phyloP scores from a whole-genome alignment of 2,329 filamentous ascomycete species.

The Talaromyces sp. region DNA sequence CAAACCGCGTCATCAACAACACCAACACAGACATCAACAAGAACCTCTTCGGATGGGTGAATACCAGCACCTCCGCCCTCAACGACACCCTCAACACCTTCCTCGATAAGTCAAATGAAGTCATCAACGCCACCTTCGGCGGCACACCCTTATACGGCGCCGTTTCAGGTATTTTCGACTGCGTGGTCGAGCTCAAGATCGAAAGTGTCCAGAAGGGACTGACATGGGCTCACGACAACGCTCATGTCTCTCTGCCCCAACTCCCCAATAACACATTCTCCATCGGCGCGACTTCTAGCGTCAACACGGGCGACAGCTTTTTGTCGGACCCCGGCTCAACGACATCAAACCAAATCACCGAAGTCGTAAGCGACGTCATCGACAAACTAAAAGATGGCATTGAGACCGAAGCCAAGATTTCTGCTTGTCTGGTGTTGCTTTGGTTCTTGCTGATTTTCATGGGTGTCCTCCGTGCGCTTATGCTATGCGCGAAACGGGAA shows the following conservation, averaged over 20 bases:
- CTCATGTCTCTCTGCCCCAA: conserved; percentile 75
- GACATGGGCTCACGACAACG: conserved; percentile 90
- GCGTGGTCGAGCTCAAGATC: conserved; percentile 85
- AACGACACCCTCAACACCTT: conserved; percentile 85
- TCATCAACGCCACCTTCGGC: conserved; percentile 75
- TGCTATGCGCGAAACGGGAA: conserved; percentile 60
- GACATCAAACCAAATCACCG: conserved; percentile 77
- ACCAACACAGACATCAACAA: conserved; percentile 74
- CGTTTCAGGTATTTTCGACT: conserved; percentile 76
- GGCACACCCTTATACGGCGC: conserved; percentile 76
- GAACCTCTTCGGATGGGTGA: conserved; percentile 83
- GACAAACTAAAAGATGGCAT: conserved; percentile 67
- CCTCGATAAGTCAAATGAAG: conserved; percentile 70
- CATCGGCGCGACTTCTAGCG: conserved; percentile 64
- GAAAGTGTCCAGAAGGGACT: conserved; percentile 79
- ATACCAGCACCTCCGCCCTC: conserved; percentile 75
- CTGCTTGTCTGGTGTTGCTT: conserved; percentile 68
- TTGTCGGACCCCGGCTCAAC: conserved; percentile 72
- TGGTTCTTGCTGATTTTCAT: conserved; percentile 76
- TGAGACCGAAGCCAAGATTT: conserved; percentile 75
- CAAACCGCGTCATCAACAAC: conserved; percentile 68
- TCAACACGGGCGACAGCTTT: conserved; percentile 59
- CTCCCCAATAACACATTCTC: conserved; percentile 82
- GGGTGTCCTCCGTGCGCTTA: conserved; percentile 66
- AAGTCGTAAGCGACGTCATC: conserved; percentile 69